These are phyloP conservation scores for Dothiorella sarmentorum DNA, from an alignment of 2,329 filamentous ascomycete species.

Conservation along the genomic window DNA sequence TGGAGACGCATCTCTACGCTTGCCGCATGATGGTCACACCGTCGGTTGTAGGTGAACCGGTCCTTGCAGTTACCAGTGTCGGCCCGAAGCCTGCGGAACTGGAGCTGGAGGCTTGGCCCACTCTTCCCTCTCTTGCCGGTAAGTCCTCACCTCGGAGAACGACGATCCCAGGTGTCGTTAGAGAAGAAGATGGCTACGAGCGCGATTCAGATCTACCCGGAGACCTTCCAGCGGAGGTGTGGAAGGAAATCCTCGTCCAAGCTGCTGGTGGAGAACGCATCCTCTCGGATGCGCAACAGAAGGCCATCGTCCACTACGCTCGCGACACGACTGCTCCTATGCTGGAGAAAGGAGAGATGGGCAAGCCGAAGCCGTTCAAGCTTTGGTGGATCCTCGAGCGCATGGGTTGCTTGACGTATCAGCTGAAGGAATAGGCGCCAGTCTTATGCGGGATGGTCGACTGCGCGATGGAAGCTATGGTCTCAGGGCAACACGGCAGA, in stretches of 20 bases:
- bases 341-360: slow-evolving; percentile 30
- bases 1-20: not conserved
- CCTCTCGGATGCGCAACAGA: slow-evolving; percentile 33
- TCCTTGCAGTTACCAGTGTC: not conserved
- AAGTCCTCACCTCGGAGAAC: not conserved
- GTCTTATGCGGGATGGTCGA: not conserved
- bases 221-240: slow-evolving; percentile 31
- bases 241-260: slow-evolving; percentile 30
- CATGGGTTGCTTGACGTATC: slow-evolving; percentile 39
- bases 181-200: not conserved
- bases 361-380: slow-evolving; percentile 35
- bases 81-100: not conserved
- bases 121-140: not conserved
- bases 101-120: not conserved
- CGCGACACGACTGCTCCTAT: slow-evolving; percentile 23
- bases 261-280: slow-evolving; percentile 25
- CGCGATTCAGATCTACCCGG: slow-evolving; percentile 25
- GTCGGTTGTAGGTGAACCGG: not conserved
- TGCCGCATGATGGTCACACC: not conserved
- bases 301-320: slow-evolving; percentile 33
- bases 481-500: not conserved
- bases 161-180: not conserved
- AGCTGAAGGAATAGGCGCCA: slow-evolving; percentile 17
- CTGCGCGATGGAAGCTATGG: not conserved
- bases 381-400: slow-evolving; percentile 39